These are phyloP conservation scores for Fimicolochytrium jonesii DNA, from an alignment of 192 early-diverging fungal species.

Conservation along the genomic window DNA sequence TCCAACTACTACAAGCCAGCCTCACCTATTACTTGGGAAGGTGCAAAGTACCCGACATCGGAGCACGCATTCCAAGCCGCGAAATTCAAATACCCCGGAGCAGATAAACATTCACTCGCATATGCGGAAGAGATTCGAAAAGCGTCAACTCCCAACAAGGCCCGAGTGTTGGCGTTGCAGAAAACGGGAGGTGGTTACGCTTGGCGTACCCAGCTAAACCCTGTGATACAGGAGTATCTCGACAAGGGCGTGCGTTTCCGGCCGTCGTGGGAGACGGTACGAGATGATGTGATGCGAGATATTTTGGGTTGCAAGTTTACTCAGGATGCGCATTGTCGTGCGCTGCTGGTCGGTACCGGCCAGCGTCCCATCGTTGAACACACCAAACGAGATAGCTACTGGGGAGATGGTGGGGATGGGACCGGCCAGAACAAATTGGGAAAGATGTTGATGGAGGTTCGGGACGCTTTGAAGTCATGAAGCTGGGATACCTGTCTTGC, in stretches of 20 bases:
- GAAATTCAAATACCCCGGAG: neutral
- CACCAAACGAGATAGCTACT: slow-evolving; percentile 42
- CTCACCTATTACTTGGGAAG: neutral
- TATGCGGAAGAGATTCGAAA: neutral
- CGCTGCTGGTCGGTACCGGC: slow-evolving; percentile 30
- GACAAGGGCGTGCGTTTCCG: neutral
- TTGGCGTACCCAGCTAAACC: neutral
- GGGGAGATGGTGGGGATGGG: slow-evolving; percentile 50
- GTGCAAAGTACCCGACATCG: neutral
- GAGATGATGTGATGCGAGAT: neutral
- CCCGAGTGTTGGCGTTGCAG: neutral
- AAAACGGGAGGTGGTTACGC: neutral
- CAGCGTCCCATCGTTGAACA: slow-evolving; percentile 38
- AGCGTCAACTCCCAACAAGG: neutral
- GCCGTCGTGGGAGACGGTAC: neutral
- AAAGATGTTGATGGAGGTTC: slow-evolving; percentile 36
- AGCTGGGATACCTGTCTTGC: too few relatives aligned
- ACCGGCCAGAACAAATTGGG: slow-evolving; percentile 37
- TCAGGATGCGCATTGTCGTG: slow-evolving; percentile 28
- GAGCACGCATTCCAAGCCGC: slow-evolving; percentile 2
- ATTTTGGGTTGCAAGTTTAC: slow-evolving; percentile 28
- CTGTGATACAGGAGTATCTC: neutral
- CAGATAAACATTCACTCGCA: neutral
- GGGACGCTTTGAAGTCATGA: too few relatives aligned
- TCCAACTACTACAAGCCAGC: neutral